A percentile compares a stretch with the other conserved stretches of the same genome.
Conservation (phyloP, 495 filamentous ascomycete genomes). For the Aspergillus baeticus region DNA sequence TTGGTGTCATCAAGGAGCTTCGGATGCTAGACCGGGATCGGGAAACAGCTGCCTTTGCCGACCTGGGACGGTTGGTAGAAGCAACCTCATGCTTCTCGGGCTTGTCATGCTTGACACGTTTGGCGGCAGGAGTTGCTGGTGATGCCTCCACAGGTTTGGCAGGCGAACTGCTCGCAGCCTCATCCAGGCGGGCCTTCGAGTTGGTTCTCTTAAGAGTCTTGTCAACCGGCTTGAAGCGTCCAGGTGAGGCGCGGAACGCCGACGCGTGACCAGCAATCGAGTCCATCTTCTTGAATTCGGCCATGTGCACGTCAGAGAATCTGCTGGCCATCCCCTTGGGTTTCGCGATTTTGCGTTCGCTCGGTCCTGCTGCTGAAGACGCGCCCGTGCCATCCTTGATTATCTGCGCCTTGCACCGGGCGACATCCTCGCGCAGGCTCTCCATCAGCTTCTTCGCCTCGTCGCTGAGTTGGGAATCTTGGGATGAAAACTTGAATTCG, state of each 20-base stretch:
- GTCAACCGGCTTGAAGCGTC: slow-evolving; percentile 51
- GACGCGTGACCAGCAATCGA: slow-evolving; percentile 86
- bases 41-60: slow-evolving; percentile 46
- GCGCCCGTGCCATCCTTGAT: slow-evolving; percentile 44
- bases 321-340: slow-evolving; percentile 74
- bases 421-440: slow-evolving; percentile 66
- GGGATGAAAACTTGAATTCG: slow-evolving; percentile 67
- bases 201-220: slow-evolving; percentile 69
- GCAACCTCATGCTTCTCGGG: slow-evolving; percentile 60
- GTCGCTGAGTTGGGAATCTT: slow-evolving; percentile 63
- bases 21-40: slow-evolving; percentile 35
- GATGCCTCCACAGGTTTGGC: slow-evolving; percentile 28
- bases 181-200: slow-evolving; percentile 72
- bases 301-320: slow-evolving; percentile 80
- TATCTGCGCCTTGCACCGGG: slow-evolving; percentile 64
- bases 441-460: slow-evolving; percentile 78
- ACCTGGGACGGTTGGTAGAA: slow-evolving; percentile 42
- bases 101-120: slow-evolving; percentile 62
- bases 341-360: slow-evolving; percentile 69
- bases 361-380: slow-evolving; percentile 28
- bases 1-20: slow-evolving; percentile 70
- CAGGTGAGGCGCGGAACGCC: slow-evolving; percentile 64
- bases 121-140: slow-evolving; percentile 38
- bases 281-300: slow-evolving; percentile 94
- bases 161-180: slow-evolving; percentile 42